Conservation (phyloP, 1,139 yeast genomes). For the Geotrichum cucujoidarum region DNA sequence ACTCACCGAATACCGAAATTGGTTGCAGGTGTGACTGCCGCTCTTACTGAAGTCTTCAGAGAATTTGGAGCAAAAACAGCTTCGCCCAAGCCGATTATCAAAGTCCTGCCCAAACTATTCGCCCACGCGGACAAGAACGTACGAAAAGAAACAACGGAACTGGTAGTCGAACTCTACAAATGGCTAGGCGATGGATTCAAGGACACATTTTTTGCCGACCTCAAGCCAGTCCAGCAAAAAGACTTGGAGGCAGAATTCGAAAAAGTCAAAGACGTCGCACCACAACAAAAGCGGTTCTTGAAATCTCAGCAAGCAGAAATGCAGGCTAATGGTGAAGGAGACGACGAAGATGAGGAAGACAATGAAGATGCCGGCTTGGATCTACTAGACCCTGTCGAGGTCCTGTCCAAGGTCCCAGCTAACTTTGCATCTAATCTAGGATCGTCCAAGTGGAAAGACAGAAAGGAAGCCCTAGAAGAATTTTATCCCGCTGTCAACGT, state of each 20-base stretch:
- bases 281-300: conserved; percentile 55
- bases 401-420: conserved; percentile 60
- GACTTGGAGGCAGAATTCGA: conserved; percentile 71
- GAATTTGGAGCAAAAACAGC: conserved; percentile 70
- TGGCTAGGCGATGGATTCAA: conserved; percentile 72
- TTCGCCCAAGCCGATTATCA: conserved; percentile 56
- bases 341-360: conserved; percentile 25
- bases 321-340: conserved; percentile 28
- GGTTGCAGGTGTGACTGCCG: conserved; percentile 61
- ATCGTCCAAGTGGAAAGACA: conserved; percentile 82
- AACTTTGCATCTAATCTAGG: conserved; percentile 52
- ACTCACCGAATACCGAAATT: conserved; percentile 70
- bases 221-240: conserved; percentile 89
- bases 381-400: conserved; percentile 53
- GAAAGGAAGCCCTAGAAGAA: conserved; percentile 80
- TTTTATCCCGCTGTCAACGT: conserved; percentile 48
- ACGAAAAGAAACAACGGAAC: conserved; percentile 67
- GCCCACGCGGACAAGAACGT: conserved; percentile 86
- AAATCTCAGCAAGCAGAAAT: conserved; percentile 46
- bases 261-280: conserved; percentile 43
- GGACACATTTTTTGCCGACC: conserved; percentile 55
- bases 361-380: conserved; percentile 49
- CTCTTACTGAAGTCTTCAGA: conserved; percentile 52
- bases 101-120: conserved; percentile 62
- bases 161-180: conserved; percentile 66